Evolutionary conservation across 108 stramenopile species (phyloP), one percentile per base, ranked within the genome.

Genomic region (Cylindrotheca fusiformis): DNA sequence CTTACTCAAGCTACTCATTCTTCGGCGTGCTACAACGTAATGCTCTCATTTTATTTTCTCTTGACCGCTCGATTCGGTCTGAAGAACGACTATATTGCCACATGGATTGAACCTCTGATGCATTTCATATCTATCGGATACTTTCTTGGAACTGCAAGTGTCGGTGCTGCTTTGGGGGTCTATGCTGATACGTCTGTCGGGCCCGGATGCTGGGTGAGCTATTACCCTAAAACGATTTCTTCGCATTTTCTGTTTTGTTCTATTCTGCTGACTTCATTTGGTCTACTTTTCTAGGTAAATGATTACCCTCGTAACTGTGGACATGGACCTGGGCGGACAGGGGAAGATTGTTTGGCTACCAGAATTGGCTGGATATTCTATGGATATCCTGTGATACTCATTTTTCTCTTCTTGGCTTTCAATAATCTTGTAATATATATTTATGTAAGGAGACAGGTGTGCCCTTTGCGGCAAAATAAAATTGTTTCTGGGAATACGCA

Each of bases 41-140:
- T 59, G 14, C 49, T 77, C 8, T 32, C 49, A 22, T 65, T 57
- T 31, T 76, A 65, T 48, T 77, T 53, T 30, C 51, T 71, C 14
- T 44, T 70, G n/a, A 56, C 63, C 1, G 47, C 65, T 52, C 64
- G 69, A 3, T 54, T 48, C 27, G 52, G 63, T 20, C 18, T 52
- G 48, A 63, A 32, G 10, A 46, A 47, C 18, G 19, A 45, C 1
- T 19, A 17, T 3, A 48, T 66, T 47, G 53, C 65, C 1, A 20
- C 12, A 30, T 47, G 53, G 32, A 36, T 48, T 48, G 65, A 66
- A 48, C 65, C 65, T 4, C 48, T 24, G 65, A 47, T 56, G 23
- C 65, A 66, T 48, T 50, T 27, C 1, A 55, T 30, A 1, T 2
- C 45, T 0, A 32, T 66, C 27, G 8, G 46, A 17, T 66, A 48